Evolutionary conservation across 2,329 filamentous ascomycete genomes (phyloP).

Genomic region (Colletotrichum sidae): DNA sequence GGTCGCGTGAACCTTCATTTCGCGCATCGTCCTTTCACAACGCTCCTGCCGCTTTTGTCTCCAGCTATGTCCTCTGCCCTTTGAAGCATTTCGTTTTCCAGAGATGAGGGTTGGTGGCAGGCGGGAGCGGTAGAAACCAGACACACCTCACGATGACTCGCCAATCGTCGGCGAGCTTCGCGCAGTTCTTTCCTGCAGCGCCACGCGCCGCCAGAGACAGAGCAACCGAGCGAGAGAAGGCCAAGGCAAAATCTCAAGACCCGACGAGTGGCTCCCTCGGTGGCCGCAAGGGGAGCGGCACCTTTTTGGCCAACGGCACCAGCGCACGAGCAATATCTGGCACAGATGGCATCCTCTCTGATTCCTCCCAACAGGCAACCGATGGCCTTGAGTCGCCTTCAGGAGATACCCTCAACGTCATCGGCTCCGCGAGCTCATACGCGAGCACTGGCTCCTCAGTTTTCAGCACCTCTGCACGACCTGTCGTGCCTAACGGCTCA

Average conservation of each 20-base stretch:
- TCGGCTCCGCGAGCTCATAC: conserved; percentile 79
- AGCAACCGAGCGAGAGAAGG: conserved; percentile 71
- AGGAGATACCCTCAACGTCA: conserved; percentile 76
- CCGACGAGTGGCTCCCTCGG: conserved; percentile 40
- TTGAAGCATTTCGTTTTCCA: conserved; percentile 46
- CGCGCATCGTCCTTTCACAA: conserved; percentile 39
- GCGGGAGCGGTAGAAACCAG: conserved; percentile 62
- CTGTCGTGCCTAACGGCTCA: conserved; percentile 54
- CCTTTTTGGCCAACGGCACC: conserved; percentile 37
- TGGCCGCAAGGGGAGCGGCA: conserved; percentile 43
- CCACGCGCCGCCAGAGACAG: conserved; percentile 72
- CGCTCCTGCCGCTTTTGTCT: conserved; percentile 17
- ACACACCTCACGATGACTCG: conserved; percentile 78
- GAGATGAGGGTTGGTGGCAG: conserved; percentile 69
- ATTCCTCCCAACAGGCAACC: conserved; percentile 50
- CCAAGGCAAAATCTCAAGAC: conserved; percentile 61
- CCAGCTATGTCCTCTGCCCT: conserved; percentile 23
- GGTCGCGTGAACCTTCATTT: conserved; percentile 55
- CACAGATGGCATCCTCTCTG: conserved; percentile 42
- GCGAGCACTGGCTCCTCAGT: conserved; percentile 78
- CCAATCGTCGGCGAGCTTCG: conserved; percentile 80
- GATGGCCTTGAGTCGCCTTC: conserved; percentile 71
- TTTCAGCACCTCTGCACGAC: conserved; percentile 66
- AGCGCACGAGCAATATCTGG: conserved; percentile 23
- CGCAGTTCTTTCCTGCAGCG: conserved; percentile 86